phyloP scores from a whole-genome alignment of 2,329 filamentous ascomycete species.

The Chaetothyriales sp. region DNA sequence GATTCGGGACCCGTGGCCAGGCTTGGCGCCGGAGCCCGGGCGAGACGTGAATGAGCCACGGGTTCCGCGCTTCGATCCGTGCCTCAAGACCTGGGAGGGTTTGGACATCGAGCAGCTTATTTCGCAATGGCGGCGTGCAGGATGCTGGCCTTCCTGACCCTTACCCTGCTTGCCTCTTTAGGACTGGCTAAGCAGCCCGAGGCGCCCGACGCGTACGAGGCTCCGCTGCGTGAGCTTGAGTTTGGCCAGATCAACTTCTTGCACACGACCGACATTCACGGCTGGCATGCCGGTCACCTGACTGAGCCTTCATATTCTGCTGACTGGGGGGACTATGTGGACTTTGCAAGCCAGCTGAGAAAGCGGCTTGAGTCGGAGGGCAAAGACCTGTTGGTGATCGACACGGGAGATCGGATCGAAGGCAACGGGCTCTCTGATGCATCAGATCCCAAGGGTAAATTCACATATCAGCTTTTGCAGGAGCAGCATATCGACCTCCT shows the following conservation, averaged over 20 bases:
- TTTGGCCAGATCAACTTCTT: constrained; percentile 96
- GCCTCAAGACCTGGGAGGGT: not conserved
- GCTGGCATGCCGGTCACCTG: constrained; percentile 87
- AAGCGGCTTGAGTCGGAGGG: constrained; percentile 62
- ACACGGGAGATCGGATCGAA: constrained; percentile 86
- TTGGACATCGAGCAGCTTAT: not conserved
- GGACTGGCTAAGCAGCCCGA: constrained; percentile 54
- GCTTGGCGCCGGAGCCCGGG: not conserved
- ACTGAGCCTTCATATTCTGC: constrained; percentile 89
- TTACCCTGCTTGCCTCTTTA: constrained; percentile 4
- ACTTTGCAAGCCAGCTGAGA: constrained; percentile 72
- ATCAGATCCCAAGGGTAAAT: constrained; percentile 72
- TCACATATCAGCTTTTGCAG: constrained; percentile 73
- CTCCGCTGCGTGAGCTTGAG: constrained; percentile 65
- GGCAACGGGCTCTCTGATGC: constrained; percentile 90
- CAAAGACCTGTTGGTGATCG: constrained; percentile 76
- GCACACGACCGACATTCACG: constrained; percentile 93
- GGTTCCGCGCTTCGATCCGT: not conserved
- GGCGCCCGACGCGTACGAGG: constrained; percentile 60
- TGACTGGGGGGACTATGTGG: constrained; percentile 97
- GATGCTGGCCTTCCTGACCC: not conserved
- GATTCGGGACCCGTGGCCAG: not conserved
- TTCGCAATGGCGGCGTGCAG: not conserved
- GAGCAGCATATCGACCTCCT: constrained; percentile 73
- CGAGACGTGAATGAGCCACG: not conserved